Evolutionary conservation across 2,329 filamentous ascomycete species (phyloP).

Genomic region (Aureobasidium musti): DNA sequence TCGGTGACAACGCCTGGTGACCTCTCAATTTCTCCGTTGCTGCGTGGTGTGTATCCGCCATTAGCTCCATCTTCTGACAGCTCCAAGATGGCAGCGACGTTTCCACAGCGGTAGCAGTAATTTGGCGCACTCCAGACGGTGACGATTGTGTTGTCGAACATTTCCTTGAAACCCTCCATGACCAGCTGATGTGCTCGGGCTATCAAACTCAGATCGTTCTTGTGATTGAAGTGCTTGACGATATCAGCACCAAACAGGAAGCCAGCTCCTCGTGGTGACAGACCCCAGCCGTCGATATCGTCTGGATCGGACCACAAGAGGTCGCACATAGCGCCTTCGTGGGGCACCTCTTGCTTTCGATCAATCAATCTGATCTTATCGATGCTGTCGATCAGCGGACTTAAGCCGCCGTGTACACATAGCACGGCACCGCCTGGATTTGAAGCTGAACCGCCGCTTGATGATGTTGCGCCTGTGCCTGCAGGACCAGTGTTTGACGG

Average conservation of each 20-base stretch:
- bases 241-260: constrained; percentile 96
- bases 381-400: constrained; percentile 85
- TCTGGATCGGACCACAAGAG: constrained; percentile 97
- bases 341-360: constrained; percentile 95
- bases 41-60: constrained; percentile 51
- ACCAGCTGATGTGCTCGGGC: constrained; percentile 95
- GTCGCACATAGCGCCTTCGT: constrained; percentile 99
- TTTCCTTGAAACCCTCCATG: constrained; percentile 99
- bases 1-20: constrained; percentile 33
- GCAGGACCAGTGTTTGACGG: constrained; percentile 62
- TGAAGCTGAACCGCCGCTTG: constrained; percentile 57
- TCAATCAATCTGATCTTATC: constrained; percentile 96
- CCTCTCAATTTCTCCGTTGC: constrained; percentile 68
- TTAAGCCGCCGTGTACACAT: constrained; percentile 92
- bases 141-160: constrained; percentile 94
- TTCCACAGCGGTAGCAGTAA: constrained; percentile 58
- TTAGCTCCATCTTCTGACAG: constrained; percentile 75
- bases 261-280: constrained; percentile 89
- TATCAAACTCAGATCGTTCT: constrained; percentile 88
- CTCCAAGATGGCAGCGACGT: constrained; percentile 86
- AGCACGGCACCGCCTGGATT: constrained; percentile 81
- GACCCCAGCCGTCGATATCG: constrained; percentile 95
- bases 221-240: constrained; percentile 92
- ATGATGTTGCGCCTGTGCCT: constrained; percentile 75
- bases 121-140: constrained; percentile 96